Percentiles rank a stretch among this genome's conserved stretches.
phyloP scores from a whole-genome alignment of 1,284 basidiomycete species.

The Papiliotrema flavescens region DNA sequence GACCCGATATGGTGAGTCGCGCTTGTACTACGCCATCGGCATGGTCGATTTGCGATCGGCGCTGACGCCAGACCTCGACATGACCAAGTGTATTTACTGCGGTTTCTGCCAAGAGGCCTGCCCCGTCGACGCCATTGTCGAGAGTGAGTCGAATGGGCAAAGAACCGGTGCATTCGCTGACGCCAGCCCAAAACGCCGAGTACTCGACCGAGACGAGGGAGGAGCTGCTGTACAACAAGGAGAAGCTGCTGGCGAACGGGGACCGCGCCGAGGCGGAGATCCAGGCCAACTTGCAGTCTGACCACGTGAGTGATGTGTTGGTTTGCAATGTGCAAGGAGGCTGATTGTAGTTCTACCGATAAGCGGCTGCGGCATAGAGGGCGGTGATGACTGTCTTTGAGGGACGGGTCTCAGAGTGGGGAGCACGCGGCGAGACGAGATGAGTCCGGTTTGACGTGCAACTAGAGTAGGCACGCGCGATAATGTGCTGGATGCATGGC shows the following conservation, averaged over 20 bases:
- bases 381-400: too few species aligned
- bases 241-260: conserved; percentile 91
- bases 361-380: neutral
- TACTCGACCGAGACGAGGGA: conserved; percentile 97
- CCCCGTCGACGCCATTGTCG: conserved; percentile 98
- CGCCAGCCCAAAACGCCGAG: conserved; percentile 85
- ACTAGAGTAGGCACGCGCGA: too few species aligned
- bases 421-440: too few species aligned
- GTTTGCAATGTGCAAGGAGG: neutral
- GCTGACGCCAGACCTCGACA: conserved; percentile 77
- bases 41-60: neutral
- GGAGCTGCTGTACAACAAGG: conserved; percentile 97
- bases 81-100: conserved; percentile 91
- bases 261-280: conserved; percentile 96
- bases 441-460: too few species aligned
- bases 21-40: neutral
- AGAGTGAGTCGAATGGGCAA: conserved; percentile 63
- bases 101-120: conserved; percentile 99
- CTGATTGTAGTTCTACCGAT: conserved; percentile 10
- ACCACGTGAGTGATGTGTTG: conserved; percentile 45
- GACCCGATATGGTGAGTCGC: conserved; percentile 77
- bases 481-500: too few species aligned
- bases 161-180: neutral
- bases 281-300: conserved; percentile 79
- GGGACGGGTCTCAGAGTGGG: too few species aligned